Evolutionary conservation across 2,329 filamentous ascomycete species (phyloP).

Genomic region (Alternaria viburni): DNA sequence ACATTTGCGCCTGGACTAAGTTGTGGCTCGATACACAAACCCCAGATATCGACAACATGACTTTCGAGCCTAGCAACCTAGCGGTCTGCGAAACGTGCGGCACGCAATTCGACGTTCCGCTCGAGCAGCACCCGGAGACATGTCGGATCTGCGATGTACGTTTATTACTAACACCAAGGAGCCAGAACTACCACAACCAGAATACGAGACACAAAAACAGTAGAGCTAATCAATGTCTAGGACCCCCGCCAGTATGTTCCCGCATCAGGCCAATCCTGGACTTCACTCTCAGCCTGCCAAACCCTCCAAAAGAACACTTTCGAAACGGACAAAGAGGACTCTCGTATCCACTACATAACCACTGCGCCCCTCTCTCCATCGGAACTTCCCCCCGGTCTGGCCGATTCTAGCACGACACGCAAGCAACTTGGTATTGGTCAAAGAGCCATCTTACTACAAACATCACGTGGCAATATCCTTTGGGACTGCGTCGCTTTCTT

Average conservation of each 20-base stretch:
- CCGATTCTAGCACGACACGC: constrained; percentile 46
- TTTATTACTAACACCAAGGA: constrained; percentile 7
- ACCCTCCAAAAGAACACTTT: constrained; percentile 62
- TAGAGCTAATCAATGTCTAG: constrained; percentile 37
- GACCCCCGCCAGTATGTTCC: constrained; percentile 73
- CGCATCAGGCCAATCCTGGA: constrained; percentile 68
- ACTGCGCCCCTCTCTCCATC: constrained; percentile 43
- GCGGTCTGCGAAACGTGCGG: constrained; percentile 73
- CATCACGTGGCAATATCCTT: constrained; percentile 71
- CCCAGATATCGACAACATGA: constrained; percentile 22
- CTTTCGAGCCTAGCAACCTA: constrained; percentile 46
- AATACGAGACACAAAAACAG: not conserved
- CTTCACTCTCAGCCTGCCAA: constrained; percentile 59
- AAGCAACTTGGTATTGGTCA: constrained; percentile 75
- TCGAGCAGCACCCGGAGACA: constrained; percentile 56
- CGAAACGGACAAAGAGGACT: constrained; percentile 55
- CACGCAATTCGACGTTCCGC: constrained; percentile 68
- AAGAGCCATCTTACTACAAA: constrained; percentile 71
- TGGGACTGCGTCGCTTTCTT: constrained; percentile 80
- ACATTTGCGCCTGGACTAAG: not conserved
- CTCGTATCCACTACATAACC: constrained; percentile 52
- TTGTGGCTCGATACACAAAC: not conserved
- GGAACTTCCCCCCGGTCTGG: constrained; percentile 27
- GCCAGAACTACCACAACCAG: not conserved
- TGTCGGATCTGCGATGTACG: constrained; percentile 77